These are phyloP conservation scores for Corynespora cassiicola DNA, from an alignment of 2,329 filamentous ascomycete genomes.

Conservation along the genomic window DNA sequence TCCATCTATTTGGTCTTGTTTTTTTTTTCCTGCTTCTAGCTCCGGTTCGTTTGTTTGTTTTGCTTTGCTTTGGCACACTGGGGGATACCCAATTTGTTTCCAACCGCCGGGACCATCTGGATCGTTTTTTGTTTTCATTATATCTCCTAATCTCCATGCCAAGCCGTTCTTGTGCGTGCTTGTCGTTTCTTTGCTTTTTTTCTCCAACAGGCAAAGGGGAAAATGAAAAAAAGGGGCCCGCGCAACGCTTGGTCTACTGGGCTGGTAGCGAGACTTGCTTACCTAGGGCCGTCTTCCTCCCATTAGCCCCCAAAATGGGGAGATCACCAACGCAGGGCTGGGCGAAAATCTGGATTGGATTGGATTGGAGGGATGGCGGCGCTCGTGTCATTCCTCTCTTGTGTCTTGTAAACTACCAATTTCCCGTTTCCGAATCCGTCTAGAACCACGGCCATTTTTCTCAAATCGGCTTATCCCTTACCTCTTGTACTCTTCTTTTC, in stretches of 20 bases:
- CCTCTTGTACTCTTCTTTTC: not conserved
- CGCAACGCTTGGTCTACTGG: too few relatives aligned
- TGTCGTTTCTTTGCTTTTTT: too few relatives aligned
- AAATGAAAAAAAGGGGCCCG: too few relatives aligned
- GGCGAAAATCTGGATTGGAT: not conserved
- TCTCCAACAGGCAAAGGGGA: too few relatives aligned
- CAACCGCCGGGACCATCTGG: too few relatives aligned
- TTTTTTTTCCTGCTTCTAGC: conserved; percentile 8
- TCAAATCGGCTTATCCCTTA: not conserved
- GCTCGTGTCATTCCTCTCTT: not conserved
- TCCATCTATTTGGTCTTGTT: conserved; percentile 17
- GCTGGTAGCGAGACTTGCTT: too few relatives aligned
- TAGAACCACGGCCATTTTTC: not conserved
- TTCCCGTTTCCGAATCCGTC: conserved; percentile 2
- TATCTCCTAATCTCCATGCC: conserved; percentile 1
- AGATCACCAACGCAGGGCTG: not conserved
- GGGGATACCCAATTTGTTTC: conserved; percentile 21
- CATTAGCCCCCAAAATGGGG: conserved; percentile 5
- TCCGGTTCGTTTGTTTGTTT: conserved; percentile 2
- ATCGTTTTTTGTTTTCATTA: conserved; percentile 4
- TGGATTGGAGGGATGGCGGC: too few relatives aligned
- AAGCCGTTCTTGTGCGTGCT: too few relatives aligned
- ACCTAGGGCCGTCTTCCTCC: conserved; percentile 1
- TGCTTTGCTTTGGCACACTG: conserved; percentile 8
- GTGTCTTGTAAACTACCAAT: not conserved